Evolutionary conservation across 2,329 filamentous ascomycete genomes (phyloP).

Genomic region (Purpureocillium takamizusanense): DNA sequence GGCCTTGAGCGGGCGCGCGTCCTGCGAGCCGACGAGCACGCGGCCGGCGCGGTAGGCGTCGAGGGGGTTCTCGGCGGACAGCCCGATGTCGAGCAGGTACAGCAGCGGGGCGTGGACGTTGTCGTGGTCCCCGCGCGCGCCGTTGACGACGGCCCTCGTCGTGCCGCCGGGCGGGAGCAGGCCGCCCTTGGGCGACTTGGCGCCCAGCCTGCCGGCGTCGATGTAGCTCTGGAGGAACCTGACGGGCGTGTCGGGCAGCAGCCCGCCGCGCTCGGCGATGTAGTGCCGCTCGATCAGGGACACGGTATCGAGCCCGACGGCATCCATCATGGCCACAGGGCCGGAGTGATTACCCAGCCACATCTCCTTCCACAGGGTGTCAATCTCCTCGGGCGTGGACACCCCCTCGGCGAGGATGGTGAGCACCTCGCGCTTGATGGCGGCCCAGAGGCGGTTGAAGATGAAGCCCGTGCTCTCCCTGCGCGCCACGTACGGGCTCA

Average conservation of each 20-base stretch:
- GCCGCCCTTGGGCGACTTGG: conserved; percentile 31
- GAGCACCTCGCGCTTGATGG: conserved; percentile 42
- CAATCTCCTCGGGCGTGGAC: conserved; percentile 37
- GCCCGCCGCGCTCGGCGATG: conserved; percentile 37
- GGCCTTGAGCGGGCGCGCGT: conserved; percentile 3
- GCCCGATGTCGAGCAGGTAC: conserved; percentile 19
- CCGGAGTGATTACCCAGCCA: conserved; percentile 13
- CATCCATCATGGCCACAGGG: conserved; percentile 29
- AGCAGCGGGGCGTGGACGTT: conserved; percentile 8
- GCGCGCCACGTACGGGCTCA: conserved; percentile 29
- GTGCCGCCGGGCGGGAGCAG: conserved; percentile 20
- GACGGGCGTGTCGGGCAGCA: conserved; percentile 29
- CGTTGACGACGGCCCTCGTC: no score
- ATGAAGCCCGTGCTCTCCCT: conserved; percentile 45
- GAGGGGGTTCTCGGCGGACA: conserved; percentile 5
- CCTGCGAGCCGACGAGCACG: conserved; percentile 9
- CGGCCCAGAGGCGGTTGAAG: conserved; percentile 48
- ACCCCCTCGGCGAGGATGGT: conserved; percentile 41
- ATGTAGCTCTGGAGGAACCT: conserved; percentile 37
- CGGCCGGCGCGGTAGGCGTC: conserved; percentile 6
- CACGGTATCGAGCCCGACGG: conserved; percentile 43
- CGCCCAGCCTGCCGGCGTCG: conserved; percentile 34
- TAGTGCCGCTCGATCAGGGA: conserved; percentile 45
- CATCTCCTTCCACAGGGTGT: conserved; percentile 35
- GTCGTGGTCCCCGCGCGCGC: no score